Evolutionary conservation across 768 basidiomycete species (phyloP).

Genomic region (Trametes punicea): DNA sequence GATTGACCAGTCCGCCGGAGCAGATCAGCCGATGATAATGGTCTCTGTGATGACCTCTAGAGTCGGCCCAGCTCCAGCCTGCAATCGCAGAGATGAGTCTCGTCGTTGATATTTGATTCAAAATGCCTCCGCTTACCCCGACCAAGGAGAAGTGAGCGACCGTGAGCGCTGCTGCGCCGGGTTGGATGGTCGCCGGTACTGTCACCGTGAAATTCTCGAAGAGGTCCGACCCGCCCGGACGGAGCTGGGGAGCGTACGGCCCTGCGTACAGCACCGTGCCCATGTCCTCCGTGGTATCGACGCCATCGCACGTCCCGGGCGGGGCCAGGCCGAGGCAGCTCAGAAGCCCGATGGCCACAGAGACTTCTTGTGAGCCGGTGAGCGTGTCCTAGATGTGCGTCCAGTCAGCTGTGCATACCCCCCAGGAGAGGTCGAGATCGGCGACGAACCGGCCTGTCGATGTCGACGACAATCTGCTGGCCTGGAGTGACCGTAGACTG

Average conservation of each 20-base stretch:
- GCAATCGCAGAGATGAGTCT: neutral
- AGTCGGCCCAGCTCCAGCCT: slow-evolving; percentile 3
- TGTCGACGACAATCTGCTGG: slow-evolving; percentile 30
- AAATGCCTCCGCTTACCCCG: slow-evolving; percentile 18
- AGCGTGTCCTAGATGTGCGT: slow-evolving; percentile 25
- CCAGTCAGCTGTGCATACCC: neutral
- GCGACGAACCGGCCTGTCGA: slow-evolving; percentile 32
- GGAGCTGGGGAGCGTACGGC: slow-evolving; percentile 25
- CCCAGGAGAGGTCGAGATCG: neutral
- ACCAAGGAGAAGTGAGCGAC: slow-evolving; percentile 23
- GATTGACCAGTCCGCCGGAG: too few species aligned
- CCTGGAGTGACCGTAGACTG: neutral
- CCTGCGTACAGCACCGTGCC: slow-evolving; percentile 32
- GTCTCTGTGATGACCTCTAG: slow-evolving; percentile 13
- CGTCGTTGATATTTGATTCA: neutral
- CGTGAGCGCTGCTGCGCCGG: slow-evolving; percentile 16
- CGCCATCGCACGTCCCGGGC: slow-evolving; percentile 19
- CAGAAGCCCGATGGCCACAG: slow-evolving; percentile 31
- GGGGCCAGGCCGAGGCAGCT: slow-evolving; percentile 23
- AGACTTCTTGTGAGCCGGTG: slow-evolving; percentile 33
- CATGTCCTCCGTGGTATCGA: slow-evolving; percentile 21
- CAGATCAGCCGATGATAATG: neutral
- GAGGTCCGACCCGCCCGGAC: slow-evolving; percentile 2
- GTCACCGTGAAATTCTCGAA: slow-evolving; percentile 30
- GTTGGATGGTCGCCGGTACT: slow-evolving; percentile 20